Conservation (phyloP, 148 eudicot genomes). For the Silene conica region DNA sequence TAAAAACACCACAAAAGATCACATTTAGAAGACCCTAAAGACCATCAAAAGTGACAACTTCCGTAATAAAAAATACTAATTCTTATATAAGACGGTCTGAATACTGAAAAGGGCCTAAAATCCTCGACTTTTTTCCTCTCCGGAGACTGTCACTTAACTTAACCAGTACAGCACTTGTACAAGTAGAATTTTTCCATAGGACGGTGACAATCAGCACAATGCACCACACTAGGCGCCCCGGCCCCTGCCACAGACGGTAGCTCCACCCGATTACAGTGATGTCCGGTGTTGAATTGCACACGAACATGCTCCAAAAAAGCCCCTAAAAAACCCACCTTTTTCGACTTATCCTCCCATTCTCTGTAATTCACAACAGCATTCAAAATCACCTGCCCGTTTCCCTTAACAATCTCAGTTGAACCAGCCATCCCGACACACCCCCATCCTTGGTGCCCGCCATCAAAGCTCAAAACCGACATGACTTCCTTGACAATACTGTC, state of each 20-base stretch:
- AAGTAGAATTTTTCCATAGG: conserved; percentile 78
- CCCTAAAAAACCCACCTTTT: conserved; percentile 37
- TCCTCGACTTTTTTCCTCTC: background rate
- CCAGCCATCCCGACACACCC: conserved; percentile 50
- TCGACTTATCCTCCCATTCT: conserved; percentile 43
- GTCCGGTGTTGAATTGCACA: conserved; percentile 39
- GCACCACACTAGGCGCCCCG: conserved; percentile 24
- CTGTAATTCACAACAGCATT: conserved; percentile 26
- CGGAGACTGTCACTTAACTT: background rate
- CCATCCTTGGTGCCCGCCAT: conserved; percentile 70
- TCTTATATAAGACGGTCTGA: background rate
- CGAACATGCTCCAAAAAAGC: conserved; percentile 40
- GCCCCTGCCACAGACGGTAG: conserved; percentile 42
- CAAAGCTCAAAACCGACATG: conserved; percentile 54
- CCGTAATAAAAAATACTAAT: too few relatives aligned
- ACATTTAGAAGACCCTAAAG: too few relatives aligned
- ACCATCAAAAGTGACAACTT: too few relatives aligned
- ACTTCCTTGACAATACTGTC: conserved; percentile 19
- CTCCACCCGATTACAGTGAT: conserved; percentile 71
- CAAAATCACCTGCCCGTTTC: conserved; percentile 36
- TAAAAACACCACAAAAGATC: too few relatives aligned
- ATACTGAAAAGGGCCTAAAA: background rate
- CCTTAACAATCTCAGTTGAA: conserved; percentile 39
- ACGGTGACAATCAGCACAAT: conserved; percentile 63
- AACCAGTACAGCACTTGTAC: conserved; percentile 85